phyloP scores from a whole-genome alignment of 2,329 filamentous ascomycete species.

The Fusarium sp. region DNA sequence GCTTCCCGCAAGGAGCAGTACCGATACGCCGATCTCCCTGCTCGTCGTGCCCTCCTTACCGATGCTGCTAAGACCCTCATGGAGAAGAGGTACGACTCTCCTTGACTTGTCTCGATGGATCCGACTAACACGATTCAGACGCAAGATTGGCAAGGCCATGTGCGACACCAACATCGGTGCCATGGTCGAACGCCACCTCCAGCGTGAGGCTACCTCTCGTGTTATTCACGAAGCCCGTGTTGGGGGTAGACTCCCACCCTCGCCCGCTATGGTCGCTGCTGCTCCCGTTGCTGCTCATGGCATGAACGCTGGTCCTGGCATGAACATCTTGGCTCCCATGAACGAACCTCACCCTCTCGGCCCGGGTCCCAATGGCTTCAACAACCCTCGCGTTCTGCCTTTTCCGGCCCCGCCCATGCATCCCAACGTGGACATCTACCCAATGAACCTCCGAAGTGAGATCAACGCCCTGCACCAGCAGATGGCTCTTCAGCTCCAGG shows the following conservation, averaged over 20 bases:
- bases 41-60: slow-evolving; percentile 28
- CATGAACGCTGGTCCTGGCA: no score
- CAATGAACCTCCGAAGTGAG: not conserved
- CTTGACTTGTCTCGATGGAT: not conserved
- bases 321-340: no score
- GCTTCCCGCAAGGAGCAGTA: slow-evolving; percentile 30
- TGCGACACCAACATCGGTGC: slow-evolving; percentile 27
- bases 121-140: slow-evolving; percentile 11
- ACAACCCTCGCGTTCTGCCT: not conserved
- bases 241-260: not conserved
- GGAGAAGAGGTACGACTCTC: slow-evolving; percentile 29
- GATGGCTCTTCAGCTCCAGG: not conserved
- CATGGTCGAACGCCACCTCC: slow-evolving; percentile 44
- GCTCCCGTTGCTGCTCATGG: not conserved
- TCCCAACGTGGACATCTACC: not conserved
- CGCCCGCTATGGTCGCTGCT: not conserved
- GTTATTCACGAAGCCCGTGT: slow-evolving; percentile 6
- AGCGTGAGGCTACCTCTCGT: slow-evolving; percentile 24
- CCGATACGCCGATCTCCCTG: not conserved
- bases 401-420: not conserved
- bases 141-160: slow-evolving; percentile 13
- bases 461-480: not conserved
- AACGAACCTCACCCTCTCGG: not conserved
- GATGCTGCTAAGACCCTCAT: slow-evolving; percentile 20
- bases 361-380: not conserved